A percentile compares a stretch with the other conserved stretches of the same genome.
phyloP scores from a whole-genome alignment of 352 stramenopile genomes.

The Globisporangium acanthophoron region DNA sequence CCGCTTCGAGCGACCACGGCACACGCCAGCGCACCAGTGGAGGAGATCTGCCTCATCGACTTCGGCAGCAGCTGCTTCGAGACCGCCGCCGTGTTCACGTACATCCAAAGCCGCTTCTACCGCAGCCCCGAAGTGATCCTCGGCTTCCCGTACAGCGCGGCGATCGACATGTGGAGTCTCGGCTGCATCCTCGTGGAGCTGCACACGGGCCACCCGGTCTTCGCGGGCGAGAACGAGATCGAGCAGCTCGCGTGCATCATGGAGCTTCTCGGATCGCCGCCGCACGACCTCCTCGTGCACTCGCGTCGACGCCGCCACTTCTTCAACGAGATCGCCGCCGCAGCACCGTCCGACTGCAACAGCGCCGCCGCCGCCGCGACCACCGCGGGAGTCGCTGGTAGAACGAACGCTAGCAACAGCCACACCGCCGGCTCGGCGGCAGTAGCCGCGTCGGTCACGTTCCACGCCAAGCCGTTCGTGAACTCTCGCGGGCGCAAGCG shows the following conservation, averaged over 20 bases:
- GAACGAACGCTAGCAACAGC: not conserved
- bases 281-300: slow-evolving; percentile 31
- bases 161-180: slow-evolving; percentile 91
- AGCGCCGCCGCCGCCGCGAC: not conserved
- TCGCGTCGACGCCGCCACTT: slow-evolving; percentile 62
- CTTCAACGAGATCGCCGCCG: slow-evolving; percentile 22
- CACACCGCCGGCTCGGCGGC: not conserved
- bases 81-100: slow-evolving; percentile 88
- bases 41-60: slow-evolving; percentile 90
- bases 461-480: slow-evolving; percentile 40
- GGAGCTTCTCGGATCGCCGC: slow-evolving; percentile 60
- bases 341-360: not conserved
- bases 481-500: slow-evolving; percentile 62
- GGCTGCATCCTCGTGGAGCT: slow-evolving; percentile 85
- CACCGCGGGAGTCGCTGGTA: not conserved
- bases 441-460: slow-evolving; percentile 4
- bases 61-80: slow-evolving; percentile 96
- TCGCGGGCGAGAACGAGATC: slow-evolving; percentile 76
- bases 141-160: slow-evolving; percentile 71
- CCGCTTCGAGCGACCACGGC: slow-evolving; percentile 72
- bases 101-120: slow-evolving; percentile 98
- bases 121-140: slow-evolving; percentile 96
- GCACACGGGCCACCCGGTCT: slow-evolving; percentile 75
- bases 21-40: slow-evolving; percentile 15
- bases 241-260: slow-evolving; percentile 88